Evolutionary conservation across 23 red algal species (phyloP).

Genomic region (Gracilaria vermiculophylla): DNA sequence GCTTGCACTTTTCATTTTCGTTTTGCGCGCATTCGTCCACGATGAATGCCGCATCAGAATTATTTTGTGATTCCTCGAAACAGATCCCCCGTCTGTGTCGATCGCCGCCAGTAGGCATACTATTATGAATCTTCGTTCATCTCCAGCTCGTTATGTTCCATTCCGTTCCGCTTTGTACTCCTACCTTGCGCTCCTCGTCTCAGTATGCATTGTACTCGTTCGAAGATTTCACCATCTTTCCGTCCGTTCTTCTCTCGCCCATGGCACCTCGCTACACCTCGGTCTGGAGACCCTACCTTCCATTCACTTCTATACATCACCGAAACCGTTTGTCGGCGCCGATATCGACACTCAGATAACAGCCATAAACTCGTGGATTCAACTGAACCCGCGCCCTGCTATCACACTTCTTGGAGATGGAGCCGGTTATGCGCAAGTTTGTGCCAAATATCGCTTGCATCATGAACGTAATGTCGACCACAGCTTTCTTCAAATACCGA

Average conservation of each 20-base stretch:
- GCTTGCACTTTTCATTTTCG: not conserved
- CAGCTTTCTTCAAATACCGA: conserved; percentile 80
- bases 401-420: conserved; percentile 77
- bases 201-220: not conserved
- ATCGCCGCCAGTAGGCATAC: not conserved
- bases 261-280: not conserved
- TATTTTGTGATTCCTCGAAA: not conserved
- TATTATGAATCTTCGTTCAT: not conserved
- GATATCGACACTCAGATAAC: conserved; percentile 61
- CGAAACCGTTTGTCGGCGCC: conserved; percentile 84
- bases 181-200: not conserved
- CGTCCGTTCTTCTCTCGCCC: not conserved
- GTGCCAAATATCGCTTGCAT: conserved; percentile 46
- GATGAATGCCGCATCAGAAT: not conserved
- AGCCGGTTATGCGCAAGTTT: conserved; percentile 63
- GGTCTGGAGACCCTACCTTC: conserved; percentile 13
- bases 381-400: conserved; percentile 55
- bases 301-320: conserved; percentile 74
- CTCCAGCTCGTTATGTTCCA: not conserved
- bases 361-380: conserved; percentile 80
- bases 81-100: not conserved
- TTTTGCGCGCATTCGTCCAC: not conserved
- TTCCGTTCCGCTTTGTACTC: not conserved
- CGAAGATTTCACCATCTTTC: not conserved
- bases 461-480: conserved; percentile 57